Conservation (phyloP, 1,284 basidiomycete species). For the Ceratobasidium theobromae region DNA sequence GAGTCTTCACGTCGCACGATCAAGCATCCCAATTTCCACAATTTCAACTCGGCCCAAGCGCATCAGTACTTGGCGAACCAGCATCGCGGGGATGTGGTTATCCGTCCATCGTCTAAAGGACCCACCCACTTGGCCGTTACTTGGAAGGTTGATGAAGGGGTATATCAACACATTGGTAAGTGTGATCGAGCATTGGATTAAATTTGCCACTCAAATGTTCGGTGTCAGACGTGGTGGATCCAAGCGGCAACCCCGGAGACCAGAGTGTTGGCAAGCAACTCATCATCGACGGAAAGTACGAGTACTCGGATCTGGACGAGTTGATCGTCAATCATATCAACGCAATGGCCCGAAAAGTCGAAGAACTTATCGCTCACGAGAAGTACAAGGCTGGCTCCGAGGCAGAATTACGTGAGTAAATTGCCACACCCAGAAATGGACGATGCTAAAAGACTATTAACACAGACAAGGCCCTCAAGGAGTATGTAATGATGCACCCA, state of each 20-base stretch:
- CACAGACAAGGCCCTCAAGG: constrained; percentile 83
- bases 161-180: constrained; percentile 95
- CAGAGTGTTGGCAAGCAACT: constrained; percentile 67
- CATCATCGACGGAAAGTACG: constrained; percentile 78
- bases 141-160: constrained; percentile 97
- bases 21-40: constrained; percentile 98
- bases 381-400: constrained; percentile 91
- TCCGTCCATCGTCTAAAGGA: constrained; percentile 95
- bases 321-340: constrained; percentile 97
- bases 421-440: background rate
- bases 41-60: constrained; percentile 89
- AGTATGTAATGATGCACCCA: constrained; percentile 90
- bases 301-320: constrained; percentile 95
- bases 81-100: constrained; percentile 92
- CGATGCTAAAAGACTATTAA: constrained; percentile 5
- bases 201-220: constrained; percentile 29
- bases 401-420: constrained; percentile 80
- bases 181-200: constrained; percentile 7
- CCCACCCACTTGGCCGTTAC: constrained; percentile 94
- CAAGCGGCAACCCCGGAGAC: constrained; percentile 69
- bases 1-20: constrained; percentile 82
- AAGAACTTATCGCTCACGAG: constrained; percentile 94
- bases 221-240: constrained; percentile 82
- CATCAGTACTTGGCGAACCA: constrained; percentile 88
- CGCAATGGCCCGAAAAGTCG: constrained; percentile 90